These are phyloP conservation scores for Rhododendron vialii DNA, from an alignment of 148 eudicot species.

Conservation along the genomic window DNA sequence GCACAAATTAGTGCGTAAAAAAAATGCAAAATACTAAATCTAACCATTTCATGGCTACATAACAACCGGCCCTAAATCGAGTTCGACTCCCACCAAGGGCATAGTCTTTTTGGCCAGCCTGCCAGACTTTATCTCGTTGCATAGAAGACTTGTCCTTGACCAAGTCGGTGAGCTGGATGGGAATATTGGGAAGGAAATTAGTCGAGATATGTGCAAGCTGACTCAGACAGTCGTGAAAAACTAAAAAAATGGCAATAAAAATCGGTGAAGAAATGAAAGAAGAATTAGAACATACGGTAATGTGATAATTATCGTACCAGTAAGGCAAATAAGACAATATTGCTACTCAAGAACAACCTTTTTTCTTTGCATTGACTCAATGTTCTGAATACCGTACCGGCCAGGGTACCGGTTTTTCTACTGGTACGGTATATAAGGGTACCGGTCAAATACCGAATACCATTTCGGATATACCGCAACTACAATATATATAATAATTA, in stretches of 20 bases:
- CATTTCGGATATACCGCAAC: too few relatives aligned
- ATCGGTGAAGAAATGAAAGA: background rate
- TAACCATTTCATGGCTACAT: too few relatives aligned
- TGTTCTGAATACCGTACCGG: too few relatives aligned
- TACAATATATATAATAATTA: too few relatives aligned
- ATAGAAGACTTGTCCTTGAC: too few relatives aligned
- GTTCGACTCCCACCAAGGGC: background rate
- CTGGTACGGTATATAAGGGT: too few relatives aligned
- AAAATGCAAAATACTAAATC: too few relatives aligned
- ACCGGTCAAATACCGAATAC: too few relatives aligned
- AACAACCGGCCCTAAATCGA: too few relatives aligned
- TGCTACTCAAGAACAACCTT: background rate
- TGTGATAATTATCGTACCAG: background rate
- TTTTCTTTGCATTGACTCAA: too few relatives aligned
- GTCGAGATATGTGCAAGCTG: background rate
- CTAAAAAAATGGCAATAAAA: background rate
- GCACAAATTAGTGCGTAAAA: too few relatives aligned
- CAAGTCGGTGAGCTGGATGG: background rate
- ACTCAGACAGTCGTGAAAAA: background rate
- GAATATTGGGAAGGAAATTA: background rate
- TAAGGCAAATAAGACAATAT: background rate
- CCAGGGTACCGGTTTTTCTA: too few relatives aligned
- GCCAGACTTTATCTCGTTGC: background rate
- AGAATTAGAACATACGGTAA: background rate
- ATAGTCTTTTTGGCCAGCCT: background rate